phyloP scores from a whole-genome alignment of 108 stramenopile genomes.

The Fragilariopsis cylindrus region DNA sequence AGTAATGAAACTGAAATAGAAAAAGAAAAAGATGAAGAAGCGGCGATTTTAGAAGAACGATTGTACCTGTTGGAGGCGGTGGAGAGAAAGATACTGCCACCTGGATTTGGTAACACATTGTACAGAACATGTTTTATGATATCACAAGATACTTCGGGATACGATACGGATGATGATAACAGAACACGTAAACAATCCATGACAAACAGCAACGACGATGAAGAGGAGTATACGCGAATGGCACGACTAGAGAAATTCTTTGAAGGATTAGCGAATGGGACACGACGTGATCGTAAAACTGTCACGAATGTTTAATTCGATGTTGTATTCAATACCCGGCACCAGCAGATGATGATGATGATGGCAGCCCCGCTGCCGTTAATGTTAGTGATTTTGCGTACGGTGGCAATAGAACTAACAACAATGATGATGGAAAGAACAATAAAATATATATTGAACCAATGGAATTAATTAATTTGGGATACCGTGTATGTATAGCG shows the following conservation, averaged over 20 bases:
- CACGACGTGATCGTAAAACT: constrained; percentile 36
- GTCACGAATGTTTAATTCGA: constrained; percentile 37
- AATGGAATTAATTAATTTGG: constrained; percentile 32
- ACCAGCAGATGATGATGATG: neutral
- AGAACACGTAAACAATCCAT: neutral
- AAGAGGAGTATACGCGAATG: constrained; percentile 36
- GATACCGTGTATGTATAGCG: constrained; percentile 41
- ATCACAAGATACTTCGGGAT: constrained; percentile 12
- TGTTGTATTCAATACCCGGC: constrained; percentile 21
- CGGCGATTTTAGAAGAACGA: constrained; percentile 22
- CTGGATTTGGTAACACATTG: constrained; percentile 40
- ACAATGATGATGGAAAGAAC: neutral
- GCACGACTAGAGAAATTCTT: constrained; percentile 47
- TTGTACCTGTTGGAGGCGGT: constrained; percentile 26
- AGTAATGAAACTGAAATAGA: neutral
- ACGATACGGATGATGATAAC: constrained; percentile 6
- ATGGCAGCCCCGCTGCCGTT: neutral
- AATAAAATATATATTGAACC: constrained; percentile 27
- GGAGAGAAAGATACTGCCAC: constrained; percentile 41
- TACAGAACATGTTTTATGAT: constrained; percentile 37
- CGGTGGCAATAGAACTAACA: neutral
- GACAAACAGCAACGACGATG: constrained; percentile 1
- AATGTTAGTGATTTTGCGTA: constrained; percentile 14
- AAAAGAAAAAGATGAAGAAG: neutral
- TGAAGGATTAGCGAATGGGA: constrained; percentile 41